Evolutionary conservation across 192 early-diverging fungal genomes (phyloP).

Genomic region (Podila horticola): DNA sequence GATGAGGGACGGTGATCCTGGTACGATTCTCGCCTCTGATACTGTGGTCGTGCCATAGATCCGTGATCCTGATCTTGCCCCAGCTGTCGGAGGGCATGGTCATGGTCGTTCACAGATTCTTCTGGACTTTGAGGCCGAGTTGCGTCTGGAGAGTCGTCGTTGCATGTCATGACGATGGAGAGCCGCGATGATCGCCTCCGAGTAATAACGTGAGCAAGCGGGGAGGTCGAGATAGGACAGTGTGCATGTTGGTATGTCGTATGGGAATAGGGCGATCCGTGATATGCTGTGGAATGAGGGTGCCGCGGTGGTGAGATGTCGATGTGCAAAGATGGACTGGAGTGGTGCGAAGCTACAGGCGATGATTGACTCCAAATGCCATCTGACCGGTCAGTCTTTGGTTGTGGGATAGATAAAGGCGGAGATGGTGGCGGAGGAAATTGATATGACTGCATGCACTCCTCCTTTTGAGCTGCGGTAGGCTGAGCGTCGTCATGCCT

Average conservation of each 20-base stretch:
- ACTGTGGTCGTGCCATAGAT: neutral
- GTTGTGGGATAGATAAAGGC: constrained; percentile 29
- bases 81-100: neutral
- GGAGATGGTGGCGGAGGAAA: constrained; percentile 41
- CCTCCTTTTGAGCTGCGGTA: neutral
- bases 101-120: neutral
- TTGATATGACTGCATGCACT: constrained; percentile 20
- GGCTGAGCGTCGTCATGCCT: constrained; percentile 9
- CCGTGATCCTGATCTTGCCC: neutral
- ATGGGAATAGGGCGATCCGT: constrained; percentile 21
- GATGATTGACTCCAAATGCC: neutral
- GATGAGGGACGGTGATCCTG: constrained; percentile 14
- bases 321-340: neutral
- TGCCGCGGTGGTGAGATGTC: constrained; percentile 1
- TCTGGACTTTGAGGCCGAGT: constrained; percentile 20
- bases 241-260: constrained; percentile 18
- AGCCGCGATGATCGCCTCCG: constrained; percentile 40
- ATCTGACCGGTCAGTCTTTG: constrained; percentile 1
- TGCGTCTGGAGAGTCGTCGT: constrained; percentile 37
- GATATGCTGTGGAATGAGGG: neutral
- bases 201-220: constrained; percentile 40
- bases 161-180: constrained; percentile 46
- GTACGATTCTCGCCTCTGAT: constrained; percentile 13
- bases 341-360: neutral
- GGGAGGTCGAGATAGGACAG: constrained; percentile 35